Evolutionary conservation across 805 yeast species (phyloP).

Genomic region (Metschnikowia drakensbergensis): DNA sequence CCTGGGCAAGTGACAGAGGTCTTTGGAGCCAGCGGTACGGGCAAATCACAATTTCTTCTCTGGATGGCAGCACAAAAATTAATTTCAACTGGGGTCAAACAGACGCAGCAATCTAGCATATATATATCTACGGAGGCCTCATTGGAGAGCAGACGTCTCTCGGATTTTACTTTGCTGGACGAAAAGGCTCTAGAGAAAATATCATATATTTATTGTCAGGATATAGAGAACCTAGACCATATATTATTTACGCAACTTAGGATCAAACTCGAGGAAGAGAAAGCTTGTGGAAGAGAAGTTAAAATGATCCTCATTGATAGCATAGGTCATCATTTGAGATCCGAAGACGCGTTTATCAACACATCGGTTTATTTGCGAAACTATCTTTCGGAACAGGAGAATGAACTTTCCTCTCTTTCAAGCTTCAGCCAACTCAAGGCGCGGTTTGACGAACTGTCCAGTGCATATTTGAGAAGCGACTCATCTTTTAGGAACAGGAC

Average conservation of each 20-base stretch:
- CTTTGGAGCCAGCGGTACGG: conserved; percentile 80
- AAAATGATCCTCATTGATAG: conserved; percentile 74
- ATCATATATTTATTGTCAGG: conserved; percentile 56
- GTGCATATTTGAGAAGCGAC: conserved; percentile 18
- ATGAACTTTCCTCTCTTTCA: conserved; percentile 6
- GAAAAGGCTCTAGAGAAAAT: conserved; percentile 33
- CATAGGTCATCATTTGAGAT: conserved; percentile 74
- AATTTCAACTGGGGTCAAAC: background rate
- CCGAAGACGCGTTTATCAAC: conserved; percentile 40
- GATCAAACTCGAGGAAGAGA: conserved; percentile 27
- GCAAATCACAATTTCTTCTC: conserved; percentile 77
- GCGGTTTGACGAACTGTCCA: conserved; percentile 29
- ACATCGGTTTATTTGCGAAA: conserved; percentile 11
- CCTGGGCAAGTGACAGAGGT: conserved; percentile 51
- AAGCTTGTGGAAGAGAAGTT: conserved; percentile 28
- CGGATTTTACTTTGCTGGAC: conserved; percentile 8
- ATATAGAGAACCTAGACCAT: conserved; percentile 71
- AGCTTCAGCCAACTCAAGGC: conserved; percentile 8
- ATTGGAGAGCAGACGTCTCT: conserved; percentile 60
- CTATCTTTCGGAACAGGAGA: conserved; percentile 14
- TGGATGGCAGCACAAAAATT: conserved; percentile 45
- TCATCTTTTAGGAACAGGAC: conserved; percentile 23
- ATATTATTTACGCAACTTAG: conserved; percentile 69
- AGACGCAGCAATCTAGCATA: conserved; percentile 30
- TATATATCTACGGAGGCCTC: conserved; percentile 76